These are phyloP conservation scores for Venturia nashicola DNA, from an alignment of 2,329 filamentous ascomycete species.

Conservation along the genomic window DNA sequence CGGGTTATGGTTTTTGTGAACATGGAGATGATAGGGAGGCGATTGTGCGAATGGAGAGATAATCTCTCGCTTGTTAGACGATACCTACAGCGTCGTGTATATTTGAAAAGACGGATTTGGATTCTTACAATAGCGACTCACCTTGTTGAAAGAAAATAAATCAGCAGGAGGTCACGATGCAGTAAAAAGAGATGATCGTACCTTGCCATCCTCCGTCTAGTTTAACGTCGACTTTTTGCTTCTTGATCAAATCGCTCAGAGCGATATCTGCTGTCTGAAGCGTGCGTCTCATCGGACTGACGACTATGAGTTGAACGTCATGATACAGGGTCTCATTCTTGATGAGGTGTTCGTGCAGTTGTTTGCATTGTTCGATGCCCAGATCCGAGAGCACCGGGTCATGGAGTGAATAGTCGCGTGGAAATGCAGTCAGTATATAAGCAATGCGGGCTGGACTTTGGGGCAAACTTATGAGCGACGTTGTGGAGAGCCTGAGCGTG, in stretches of 20 bases:
- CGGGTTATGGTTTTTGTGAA: neutral
- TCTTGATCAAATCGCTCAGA: slow-evolving; percentile 43
- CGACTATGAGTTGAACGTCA: slow-evolving; percentile 43
- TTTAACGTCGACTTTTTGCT: slow-evolving; percentile 40
- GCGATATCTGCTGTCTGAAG: slow-evolving; percentile 50
- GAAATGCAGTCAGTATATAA: neutral
- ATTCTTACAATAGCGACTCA: slow-evolving; percentile 18
- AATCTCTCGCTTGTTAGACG: neutral
- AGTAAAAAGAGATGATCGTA: neutral
- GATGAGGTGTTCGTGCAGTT: slow-evolving; percentile 26
- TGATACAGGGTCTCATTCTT: slow-evolving; percentile 23
- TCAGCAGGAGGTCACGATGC: neutral
- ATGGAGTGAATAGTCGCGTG: slow-evolving; percentile 26
- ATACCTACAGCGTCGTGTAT: neutral
- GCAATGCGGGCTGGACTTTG: neutral
- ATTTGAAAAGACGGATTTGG: neutral
- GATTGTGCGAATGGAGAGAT: neutral
- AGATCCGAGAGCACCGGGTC: slow-evolving; percentile 31
- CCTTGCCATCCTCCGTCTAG: slow-evolving; percentile 52
- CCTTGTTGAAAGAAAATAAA: slow-evolving; percentile 22
- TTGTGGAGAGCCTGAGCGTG: slow-evolving; percentile 35
- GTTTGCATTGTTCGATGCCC: slow-evolving; percentile 28
- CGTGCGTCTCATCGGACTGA: slow-evolving; percentile 53
- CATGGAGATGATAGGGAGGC: neutral
- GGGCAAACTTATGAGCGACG: slow-evolving; percentile 19